A percentile compares a stretch with the other conserved stretches of the same genome.
phyloP scores from a whole-genome alignment of 768 basidiomycete genomes.

The Fibroporia radiculosa region DNA sequence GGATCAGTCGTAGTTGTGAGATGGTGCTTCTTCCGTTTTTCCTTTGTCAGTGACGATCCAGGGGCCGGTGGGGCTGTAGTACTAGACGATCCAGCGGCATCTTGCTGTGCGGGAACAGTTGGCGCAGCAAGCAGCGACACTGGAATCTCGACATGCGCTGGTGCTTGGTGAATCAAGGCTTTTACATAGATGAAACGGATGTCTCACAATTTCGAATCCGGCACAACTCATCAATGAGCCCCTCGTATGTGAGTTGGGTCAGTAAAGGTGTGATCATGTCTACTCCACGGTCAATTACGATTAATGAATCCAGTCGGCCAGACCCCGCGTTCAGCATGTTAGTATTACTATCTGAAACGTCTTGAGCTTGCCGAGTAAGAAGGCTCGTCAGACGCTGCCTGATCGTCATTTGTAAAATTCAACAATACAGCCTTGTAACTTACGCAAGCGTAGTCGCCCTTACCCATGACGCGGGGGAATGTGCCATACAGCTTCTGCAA shows the following conservation, averaged over 20 bases:
- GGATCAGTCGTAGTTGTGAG: constrained; percentile 74
- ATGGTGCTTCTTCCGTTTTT: constrained; percentile 86
- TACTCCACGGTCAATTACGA: constrained; percentile 82
- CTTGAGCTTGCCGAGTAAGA: constrained; percentile 50
- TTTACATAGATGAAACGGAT: not conserved
- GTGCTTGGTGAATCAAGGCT: not conserved
- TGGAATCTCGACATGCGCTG: constrained; percentile 79
- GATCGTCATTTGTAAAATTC: not conserved
- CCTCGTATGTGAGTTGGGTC: constrained; percentile 95
- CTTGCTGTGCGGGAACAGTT: constrained; percentile 24
- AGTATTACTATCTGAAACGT: constrained; percentile 20
- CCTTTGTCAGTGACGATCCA: constrained; percentile 49
- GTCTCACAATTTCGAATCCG: constrained; percentile 82
- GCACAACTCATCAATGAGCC: constrained; percentile 87
- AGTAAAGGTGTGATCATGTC: constrained; percentile 95
- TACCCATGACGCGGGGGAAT: constrained; percentile 89
- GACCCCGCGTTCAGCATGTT: not conserved
- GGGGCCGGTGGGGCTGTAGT: constrained; percentile 32
- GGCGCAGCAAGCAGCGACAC: constrained; percentile 59
- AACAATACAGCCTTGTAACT: constrained; percentile 15
- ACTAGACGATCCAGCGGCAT: constrained; percentile 21
- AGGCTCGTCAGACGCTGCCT: constrained; percentile 69
- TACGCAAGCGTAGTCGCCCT: constrained; percentile 83
- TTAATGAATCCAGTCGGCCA: constrained; percentile 68
- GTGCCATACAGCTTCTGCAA: constrained; percentile 80